Evolutionary conservation across 1,284 basidiomycete species (phyloP).

Genomic region (Ustilago vetiveriae): DNA sequence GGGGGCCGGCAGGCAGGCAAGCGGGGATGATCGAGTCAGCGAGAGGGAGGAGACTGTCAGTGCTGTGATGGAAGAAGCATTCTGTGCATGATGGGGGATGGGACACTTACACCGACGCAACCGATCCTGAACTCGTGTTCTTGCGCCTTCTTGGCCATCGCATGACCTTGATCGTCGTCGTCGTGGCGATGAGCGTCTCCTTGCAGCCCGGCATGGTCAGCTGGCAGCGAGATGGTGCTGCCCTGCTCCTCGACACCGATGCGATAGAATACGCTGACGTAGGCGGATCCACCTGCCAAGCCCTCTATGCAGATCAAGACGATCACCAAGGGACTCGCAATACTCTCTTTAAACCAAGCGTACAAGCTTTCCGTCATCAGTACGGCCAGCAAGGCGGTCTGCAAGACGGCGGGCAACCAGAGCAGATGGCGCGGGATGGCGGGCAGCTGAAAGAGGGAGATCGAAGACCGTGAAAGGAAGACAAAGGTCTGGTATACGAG

Average conservation of each 20-base stretch:
- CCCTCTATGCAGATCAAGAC: conserved; percentile 63
- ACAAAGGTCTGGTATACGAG: conserved; percentile 79
- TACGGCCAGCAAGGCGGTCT: conserved; percentile 74
- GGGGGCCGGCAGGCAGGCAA: too few relatives aligned
- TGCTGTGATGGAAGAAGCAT: too few relatives aligned
- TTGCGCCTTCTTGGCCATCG: conserved; percentile 36
- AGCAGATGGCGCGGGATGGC: conserved; percentile 79
- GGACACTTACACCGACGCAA: conserved; percentile 56
- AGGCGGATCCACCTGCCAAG: conserved; percentile 56
- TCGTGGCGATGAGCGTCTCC: too few relatives aligned
- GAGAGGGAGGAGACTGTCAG: too few relatives aligned
- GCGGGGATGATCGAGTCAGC: too few relatives aligned
- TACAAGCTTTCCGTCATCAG: conserved; percentile 74
- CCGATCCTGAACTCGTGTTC: conserved; percentile 66
- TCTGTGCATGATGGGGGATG: neutral
- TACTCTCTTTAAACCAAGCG: conserved; percentile 59
- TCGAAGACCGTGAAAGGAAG: conserved; percentile 91
- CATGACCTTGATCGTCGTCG: conserved; percentile 6
- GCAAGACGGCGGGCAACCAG: conserved; percentile 77
- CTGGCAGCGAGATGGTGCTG: conserved; percentile 2
- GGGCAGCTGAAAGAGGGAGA: conserved; percentile 82
- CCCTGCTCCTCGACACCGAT: conserved; percentile 48
- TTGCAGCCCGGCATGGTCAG: too few relatives aligned
- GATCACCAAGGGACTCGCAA: conserved; percentile 62
- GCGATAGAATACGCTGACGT: conserved; percentile 59